Base-by-base conservation (phyloP, 225 moss, liverwort and hornwort genomes). In the Asterella californica region DNA sequence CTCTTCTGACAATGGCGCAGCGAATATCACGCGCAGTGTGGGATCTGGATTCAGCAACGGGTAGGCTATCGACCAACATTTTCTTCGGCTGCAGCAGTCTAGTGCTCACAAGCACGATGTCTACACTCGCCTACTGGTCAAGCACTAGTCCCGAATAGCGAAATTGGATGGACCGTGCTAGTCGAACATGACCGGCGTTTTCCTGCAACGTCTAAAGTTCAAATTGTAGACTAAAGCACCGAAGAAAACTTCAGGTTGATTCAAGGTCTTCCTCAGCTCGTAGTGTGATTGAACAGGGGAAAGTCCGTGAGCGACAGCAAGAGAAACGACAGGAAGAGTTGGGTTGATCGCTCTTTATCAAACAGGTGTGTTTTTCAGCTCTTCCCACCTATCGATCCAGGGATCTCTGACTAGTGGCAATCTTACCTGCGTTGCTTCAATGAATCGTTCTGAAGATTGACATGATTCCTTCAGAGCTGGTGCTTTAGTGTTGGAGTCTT, bases 321-420 rank as follows among this genome's bases (percentile, higher is more conserved):
- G 79, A 84, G 1, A 46, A 30, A 86, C 67, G 52, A 78, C 74
- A 82, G 79, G 70, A 86, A 84, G 63, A 93, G 91, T 86, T 94
- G 99, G 99, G 70, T 89, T 69, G 85, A 89, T 80, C 88, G 93
- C 64, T 95, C 95, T 38, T 89, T 99, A 61, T 99, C 99, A 38
- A 89, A 86, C 87, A 95, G 92, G 99, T 94, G 80, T 78, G 54
- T 52, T 49, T 36, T 34, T 72, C 2, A 32, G 0, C 9, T 15
- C 33, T 45, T 25, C 17, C 38, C 57, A 33, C 75, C 75, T 18
- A 49, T 30, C 32, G 21, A 60, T 19, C 57, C 27, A 59, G 3
- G 24, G 38, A 60, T 52, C 30, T 46, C 45, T 9, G 47, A 22
- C 27, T 10, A 50, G 42, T 4, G 38, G 18, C 72, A 71, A 18